Percentiles rank a stretch among this genome's conserved stretches.
Evolutionary conservation across 192 early-diverging fungal genomes (phyloP).

Genomic region (Linnemannia hyalina): DNA sequence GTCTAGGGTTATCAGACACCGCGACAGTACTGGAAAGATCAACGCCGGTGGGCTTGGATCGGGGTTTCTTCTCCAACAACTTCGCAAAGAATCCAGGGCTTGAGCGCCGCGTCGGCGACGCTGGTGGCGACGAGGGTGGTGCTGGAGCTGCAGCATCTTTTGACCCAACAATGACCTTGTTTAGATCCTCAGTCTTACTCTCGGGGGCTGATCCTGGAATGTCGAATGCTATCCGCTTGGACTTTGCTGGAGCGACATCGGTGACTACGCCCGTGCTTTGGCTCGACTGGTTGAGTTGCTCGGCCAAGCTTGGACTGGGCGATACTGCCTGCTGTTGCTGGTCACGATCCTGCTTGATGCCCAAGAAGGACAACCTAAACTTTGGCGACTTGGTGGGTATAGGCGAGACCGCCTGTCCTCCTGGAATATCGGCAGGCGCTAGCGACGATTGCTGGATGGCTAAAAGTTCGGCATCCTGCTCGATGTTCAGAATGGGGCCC

Average conservation of each 20-base stretch:
- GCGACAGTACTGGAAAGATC: neutral
- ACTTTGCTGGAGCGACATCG: neutral
- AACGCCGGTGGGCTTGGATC: neutral
- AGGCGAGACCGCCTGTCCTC: neutral
- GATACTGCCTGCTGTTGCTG: conserved; percentile 12
- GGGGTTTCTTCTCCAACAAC: conserved; percentile 20
- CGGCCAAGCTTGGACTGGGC: neutral
- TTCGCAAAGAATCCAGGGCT: conserved; percentile 35
- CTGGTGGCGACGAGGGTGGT: neutral
- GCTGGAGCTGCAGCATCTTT: neutral
- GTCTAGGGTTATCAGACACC: neutral
- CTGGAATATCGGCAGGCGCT: neutral
- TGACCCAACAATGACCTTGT: neutral
- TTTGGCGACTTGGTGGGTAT: conserved; percentile 28
- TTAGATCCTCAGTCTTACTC: neutral
- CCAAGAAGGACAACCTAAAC: conserved; percentile 37
- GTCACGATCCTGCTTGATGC: conserved; percentile 24
- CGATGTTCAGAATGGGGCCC: neutral
- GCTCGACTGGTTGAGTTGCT: neutral
- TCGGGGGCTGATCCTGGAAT: neutral
- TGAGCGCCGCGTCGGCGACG: conserved; percentile 7
- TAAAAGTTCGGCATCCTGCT: conserved; percentile 1
- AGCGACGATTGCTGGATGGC: neutral
- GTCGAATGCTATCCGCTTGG: conserved; percentile 38
- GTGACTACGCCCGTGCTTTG: neutral